Base-by-base conservation (phyloP, 768 basidiomycete species). In the Cantharellus cinnabarinus region DNA sequence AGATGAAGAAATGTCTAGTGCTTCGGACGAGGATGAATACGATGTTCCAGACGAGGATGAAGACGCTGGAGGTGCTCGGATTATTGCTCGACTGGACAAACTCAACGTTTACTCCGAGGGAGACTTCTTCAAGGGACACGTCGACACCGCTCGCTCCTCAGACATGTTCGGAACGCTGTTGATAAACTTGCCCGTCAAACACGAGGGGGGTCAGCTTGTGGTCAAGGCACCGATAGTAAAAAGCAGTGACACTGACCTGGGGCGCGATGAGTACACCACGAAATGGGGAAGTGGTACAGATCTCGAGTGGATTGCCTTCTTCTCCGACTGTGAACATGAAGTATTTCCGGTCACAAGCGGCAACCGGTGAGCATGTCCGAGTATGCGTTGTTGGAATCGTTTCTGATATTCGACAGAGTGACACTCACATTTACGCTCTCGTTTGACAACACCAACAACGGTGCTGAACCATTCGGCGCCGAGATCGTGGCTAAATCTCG, bases 151-250 rank as follows among this genome's bases (percentile, higher is more conserved):
- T 3, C 71, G 73, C 4, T 64, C 67, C 4, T 67, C 69, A 4
- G 63, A 64, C 37, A 77, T 79, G 72, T 74, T 80, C 42, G 77
- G 75, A 1, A 78, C 78, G 1, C 70, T 81, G 4, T 72, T 79
- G 1, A 62, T 79, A 40, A 70, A 75, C n/a, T 71, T 77, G 56
- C 77, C 77, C 15, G 73, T 73, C 1, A 29, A 63, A 0, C 73
- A 79, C 62, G 67, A 74, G 59, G 77, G 77, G 1, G 78, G 77
- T 2, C 64, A 66, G 15, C 69, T 77, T 14, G 56, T 69, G 2
- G 66, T 80, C 35, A 10, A 37, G 7, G 52, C 52, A 14, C 10
- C 7, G 7, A 37, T 14, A 54, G 52, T 37, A 29, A 29, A 29
- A 29, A 29, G 20, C 20, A 29, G 20, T 29, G 20, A 29, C 20